A percentile compares a stretch with the other conserved stretches of the same genome.
These are phyloP conservation scores for Ophiosphaerella herpotricha DNA, from an alignment of 2,329 filamentous ascomycete species.

Conservation along the genomic window DNA sequence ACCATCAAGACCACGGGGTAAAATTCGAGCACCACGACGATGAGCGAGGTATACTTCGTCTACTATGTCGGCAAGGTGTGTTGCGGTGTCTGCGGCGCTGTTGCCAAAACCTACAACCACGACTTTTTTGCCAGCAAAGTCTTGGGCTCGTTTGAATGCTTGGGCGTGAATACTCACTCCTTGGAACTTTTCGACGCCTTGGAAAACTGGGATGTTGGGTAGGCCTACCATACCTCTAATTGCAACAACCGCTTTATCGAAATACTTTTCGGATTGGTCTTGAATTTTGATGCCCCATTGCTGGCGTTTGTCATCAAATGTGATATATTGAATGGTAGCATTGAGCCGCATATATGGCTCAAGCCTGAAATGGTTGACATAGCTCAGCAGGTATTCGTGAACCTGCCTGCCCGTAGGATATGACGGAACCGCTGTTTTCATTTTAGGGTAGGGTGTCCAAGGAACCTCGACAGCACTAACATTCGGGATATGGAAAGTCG, in stretches of 20 bases:
- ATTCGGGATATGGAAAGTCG: constrained; percentile 24
- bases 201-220: constrained; percentile 20
- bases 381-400: constrained; percentile 24
- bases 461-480: constrained; percentile 1
- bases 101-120: constrained; percentile 34
- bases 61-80: constrained; percentile 22
- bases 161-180: constrained; percentile 16
- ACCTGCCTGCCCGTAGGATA: constrained; percentile 25
- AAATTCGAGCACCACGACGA: constrained; percentile 26
- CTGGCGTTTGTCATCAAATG: constrained; percentile 10
- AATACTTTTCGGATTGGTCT: constrained; percentile 9
- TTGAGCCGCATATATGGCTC: constrained; percentile 16
- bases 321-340: constrained; percentile 13
- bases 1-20: constrained; percentile 20
- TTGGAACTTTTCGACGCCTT: constrained; percentile 22
- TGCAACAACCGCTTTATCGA: constrained; percentile 27
- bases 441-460: not conserved
- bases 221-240: constrained; percentile 21
- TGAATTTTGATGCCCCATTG: constrained; percentile 20
- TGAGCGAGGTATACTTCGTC: constrained; percentile 28
- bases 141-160: constrained; percentile 17
- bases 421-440: constrained; percentile 8
- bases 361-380: constrained; percentile 23
- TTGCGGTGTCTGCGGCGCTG: constrained; percentile 30
- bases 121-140: constrained; percentile 20